Percentiles rank a stretch among this genome's conserved stretches.
Conservation (phyloP, 495 filamentous ascomycete species). For the Podospora australis region DNA sequence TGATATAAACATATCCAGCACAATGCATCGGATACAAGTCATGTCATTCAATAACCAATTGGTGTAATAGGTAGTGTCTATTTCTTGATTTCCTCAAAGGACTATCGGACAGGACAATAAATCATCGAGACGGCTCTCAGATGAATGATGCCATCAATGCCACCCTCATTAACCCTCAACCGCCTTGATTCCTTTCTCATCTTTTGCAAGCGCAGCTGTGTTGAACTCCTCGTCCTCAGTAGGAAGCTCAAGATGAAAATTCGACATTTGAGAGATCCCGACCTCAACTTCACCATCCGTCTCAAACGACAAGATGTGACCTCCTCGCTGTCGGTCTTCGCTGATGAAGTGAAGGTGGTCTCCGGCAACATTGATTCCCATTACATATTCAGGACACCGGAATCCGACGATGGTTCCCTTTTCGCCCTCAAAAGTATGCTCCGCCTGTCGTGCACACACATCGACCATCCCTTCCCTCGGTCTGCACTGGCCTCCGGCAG, state of each 20-base stretch:
- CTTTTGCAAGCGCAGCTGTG: slow-evolving; percentile 31
- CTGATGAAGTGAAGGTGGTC: slow-evolving; percentile 49
- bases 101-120: too few relatives aligned
- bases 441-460: slow-evolving; percentile 35
- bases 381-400: slow-evolving; percentile 38
- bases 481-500: slow-evolving; percentile 27
- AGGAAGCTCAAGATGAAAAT: slow-evolving; percentile 36
- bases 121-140: too few relatives aligned
- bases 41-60: too few relatives aligned
- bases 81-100: too few relatives aligned
- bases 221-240: slow-evolving; percentile 36
- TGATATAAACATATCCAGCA: too few relatives aligned
- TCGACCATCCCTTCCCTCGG: slow-evolving; percentile 35
- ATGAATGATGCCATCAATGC: too few relatives aligned
- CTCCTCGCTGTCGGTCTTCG: slow-evolving; percentile 36
- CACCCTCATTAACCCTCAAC: slow-evolving; percentile 33
- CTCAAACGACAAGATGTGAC: slow-evolving; percentile 44
- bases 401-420: slow-evolving; percentile 45
- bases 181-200: slow-evolving; percentile 24
- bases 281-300: slow-evolving; percentile 32
- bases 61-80: too few relatives aligned
- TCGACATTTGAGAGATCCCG: slow-evolving; percentile 23
- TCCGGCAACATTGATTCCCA: slow-evolving; percentile 45
- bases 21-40: too few relatives aligned
- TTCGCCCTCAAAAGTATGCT: slow-evolving; percentile 28